These are phyloP conservation scores for Scheffersomyces coipomensis DNA, from an alignment of 805 yeast genomes.

Conservation along the genomic window DNA sequence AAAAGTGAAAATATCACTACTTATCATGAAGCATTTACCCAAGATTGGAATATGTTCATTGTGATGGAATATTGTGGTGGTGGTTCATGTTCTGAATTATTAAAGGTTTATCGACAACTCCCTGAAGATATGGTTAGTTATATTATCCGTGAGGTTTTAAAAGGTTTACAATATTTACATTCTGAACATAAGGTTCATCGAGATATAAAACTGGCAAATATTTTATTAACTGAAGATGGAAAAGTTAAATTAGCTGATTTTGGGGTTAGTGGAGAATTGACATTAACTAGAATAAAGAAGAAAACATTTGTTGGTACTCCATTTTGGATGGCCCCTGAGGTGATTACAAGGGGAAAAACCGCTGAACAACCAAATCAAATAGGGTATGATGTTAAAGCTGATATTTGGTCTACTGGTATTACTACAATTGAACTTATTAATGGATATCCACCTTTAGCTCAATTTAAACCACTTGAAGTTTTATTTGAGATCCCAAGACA, in stretches of 20 bases:
- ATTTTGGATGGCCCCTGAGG: conserved; percentile 99
- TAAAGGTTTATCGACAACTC: conserved; percentile 54
- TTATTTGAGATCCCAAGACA: conserved; percentile 66
- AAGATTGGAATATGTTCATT: conserved; percentile 75
- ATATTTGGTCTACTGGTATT: conserved; percentile 95
- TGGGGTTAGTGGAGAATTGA: conserved; percentile 87
- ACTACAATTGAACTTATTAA: conserved; percentile 82
- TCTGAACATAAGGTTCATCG: conserved; percentile 76
- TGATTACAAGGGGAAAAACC: conserved; percentile 66
- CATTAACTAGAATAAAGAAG: conserved; percentile 49
- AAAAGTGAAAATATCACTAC: conserved; percentile 66
- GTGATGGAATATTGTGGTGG: conserved; percentile 96
- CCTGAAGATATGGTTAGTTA: conserved; percentile 60
- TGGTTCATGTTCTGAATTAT: conserved; percentile 80
- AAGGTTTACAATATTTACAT: conserved; percentile 78
- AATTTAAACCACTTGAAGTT: conserved; percentile 74
- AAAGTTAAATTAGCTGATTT: conserved; percentile 84
- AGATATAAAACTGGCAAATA: conserved; percentile 89
- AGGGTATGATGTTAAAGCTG: conserved; percentile 85
- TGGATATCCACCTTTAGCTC: conserved; percentile 79
- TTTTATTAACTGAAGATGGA: conserved; percentile 68
- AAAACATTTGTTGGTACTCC: conserved; percentile 94
- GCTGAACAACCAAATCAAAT: conserved; percentile 71
- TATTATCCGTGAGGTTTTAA: conserved; percentile 61
- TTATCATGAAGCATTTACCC: conserved; percentile 57